Evolutionary conservation across 2,329 filamentous ascomycete species (phyloP).

Genomic region (Talaromyces pinophilus): DNA sequence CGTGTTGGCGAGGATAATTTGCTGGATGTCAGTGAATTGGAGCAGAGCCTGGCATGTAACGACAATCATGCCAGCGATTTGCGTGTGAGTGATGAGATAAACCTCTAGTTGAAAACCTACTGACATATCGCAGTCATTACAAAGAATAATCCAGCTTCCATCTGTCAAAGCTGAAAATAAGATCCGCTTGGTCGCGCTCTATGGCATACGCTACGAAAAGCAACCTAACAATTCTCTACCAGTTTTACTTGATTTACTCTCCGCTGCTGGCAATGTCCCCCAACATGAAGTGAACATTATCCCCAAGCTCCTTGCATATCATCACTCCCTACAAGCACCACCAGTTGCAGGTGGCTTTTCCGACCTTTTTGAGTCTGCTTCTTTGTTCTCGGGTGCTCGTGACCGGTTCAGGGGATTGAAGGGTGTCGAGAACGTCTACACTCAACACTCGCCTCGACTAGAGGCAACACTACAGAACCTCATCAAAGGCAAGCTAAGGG

Average conservation of each 20-base stretch:
- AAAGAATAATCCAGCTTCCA: slow-evolving; percentile 80
- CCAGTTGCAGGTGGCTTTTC: slow-evolving; percentile 76
- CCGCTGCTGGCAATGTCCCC: slow-evolving; percentile 78
- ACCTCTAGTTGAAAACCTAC: slow-evolving; percentile 4
- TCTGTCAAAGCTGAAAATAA: slow-evolving; percentile 79
- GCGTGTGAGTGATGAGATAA: slow-evolving; percentile 60
- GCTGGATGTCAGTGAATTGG: slow-evolving; percentile 94
- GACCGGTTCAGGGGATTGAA: slow-evolving; percentile 92
- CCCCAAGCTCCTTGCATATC: slow-evolving; percentile 78
- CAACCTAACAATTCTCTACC: slow-evolving; percentile 80
- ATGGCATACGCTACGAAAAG: slow-evolving; percentile 88
- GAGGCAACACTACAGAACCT: slow-evolving; percentile 87
- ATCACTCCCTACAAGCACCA: slow-evolving; percentile 79
- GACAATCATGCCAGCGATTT: slow-evolving; percentile 90
- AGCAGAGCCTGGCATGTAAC: slow-evolving; percentile 95
- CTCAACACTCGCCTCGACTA: slow-evolving; percentile 87
- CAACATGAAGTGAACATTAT: slow-evolving; percentile 76
- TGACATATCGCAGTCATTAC: slow-evolving; percentile 63
- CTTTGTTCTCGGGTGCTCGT: slow-evolving; percentile 85
- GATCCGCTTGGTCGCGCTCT: slow-evolving; percentile 86
- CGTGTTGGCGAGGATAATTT: slow-evolving; percentile 82
- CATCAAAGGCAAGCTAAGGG: slow-evolving; percentile 84
- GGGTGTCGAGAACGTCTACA: slow-evolving; percentile 98
- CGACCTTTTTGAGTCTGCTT: slow-evolving; percentile 87
- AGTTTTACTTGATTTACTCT: slow-evolving; percentile 81